Conservation (phyloP, 371 early-diverging fungal genomes). For the Blakeslea trispora region DNA sequence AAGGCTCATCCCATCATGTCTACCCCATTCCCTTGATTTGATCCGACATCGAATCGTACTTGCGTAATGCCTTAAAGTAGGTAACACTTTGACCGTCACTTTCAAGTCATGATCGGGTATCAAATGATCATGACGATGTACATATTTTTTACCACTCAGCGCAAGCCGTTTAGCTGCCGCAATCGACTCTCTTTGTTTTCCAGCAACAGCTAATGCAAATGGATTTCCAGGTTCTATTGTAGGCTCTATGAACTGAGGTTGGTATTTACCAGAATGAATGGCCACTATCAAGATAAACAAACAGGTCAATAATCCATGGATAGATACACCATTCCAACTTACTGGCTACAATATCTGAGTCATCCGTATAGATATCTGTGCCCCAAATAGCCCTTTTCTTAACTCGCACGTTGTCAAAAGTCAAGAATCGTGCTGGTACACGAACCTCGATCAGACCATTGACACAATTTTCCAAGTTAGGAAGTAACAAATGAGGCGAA, state of each 20-base stretch:
- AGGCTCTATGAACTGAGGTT: slow-evolving; percentile 31
- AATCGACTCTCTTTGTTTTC: slow-evolving; percentile 24
- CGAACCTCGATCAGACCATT: slow-evolving; percentile 63
- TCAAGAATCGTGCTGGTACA: slow-evolving; percentile 55
- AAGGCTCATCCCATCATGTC: slow-evolving; percentile 78
- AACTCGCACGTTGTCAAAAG: slow-evolving; percentile 57
- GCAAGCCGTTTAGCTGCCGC: slow-evolving; percentile 27
- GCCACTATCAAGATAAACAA: too few relatives aligned
- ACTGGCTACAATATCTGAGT: slow-evolving; percentile 87
- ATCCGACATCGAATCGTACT: slow-evolving; percentile 66
- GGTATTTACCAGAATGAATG: slow-evolving; percentile 47
- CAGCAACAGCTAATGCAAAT: slow-evolving; percentile 33
- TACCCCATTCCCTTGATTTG: slow-evolving; percentile 70
- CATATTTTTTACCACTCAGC: slow-evolving; percentile 21
- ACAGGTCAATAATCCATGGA: too few relatives aligned
- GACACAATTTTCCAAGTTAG: slow-evolving; percentile 48
- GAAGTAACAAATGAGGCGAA: slow-evolving; percentile 50
- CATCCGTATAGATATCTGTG: slow-evolving; percentile 86
- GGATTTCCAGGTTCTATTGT: slow-evolving; percentile 29
- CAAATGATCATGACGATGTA: slow-evolving; percentile 5
- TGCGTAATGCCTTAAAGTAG: slow-evolving; percentile 69
- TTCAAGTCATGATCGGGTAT: slow-evolving; percentile 60
- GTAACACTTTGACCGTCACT: slow-evolving; percentile 75
- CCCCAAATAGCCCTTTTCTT: slow-evolving; percentile 78
- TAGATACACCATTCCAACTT: slow-evolving; percentile 12